Evolutionary conservation across 139 green algal species (phyloP).

Genomic region (Chlamydomonas sp.): DNA sequence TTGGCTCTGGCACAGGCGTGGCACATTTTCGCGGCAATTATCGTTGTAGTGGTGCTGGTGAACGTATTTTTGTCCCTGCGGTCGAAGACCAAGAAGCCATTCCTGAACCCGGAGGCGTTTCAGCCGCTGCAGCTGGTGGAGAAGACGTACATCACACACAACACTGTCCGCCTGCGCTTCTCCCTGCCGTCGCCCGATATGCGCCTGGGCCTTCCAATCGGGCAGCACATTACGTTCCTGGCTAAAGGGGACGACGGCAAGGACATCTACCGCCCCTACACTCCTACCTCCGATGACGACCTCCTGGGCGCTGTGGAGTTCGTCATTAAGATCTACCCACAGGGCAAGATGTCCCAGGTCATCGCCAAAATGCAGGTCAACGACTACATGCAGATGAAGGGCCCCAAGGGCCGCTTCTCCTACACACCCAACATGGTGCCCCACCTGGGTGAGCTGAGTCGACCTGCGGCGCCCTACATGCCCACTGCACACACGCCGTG

Average conservation of each 20-base stretch:
- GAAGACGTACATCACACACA: slow-evolving; percentile 71
- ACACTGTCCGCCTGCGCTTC: slow-evolving; percentile 77
- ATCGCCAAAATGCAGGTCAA: slow-evolving; percentile 83
- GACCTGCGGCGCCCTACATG: too few species aligned
- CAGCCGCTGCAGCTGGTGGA: slow-evolving; percentile 53
- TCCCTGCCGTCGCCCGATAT: slow-evolving; percentile 67
- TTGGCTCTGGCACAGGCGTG: not conserved
- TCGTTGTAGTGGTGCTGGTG: not conserved
- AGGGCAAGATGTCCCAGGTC: slow-evolving; percentile 91
- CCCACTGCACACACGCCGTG: too few species aligned
- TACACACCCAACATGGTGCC: slow-evolving; percentile 81
- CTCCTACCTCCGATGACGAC: slow-evolving; percentile 73
- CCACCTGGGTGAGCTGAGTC: slow-evolving; percentile 64
- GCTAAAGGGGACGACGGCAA: slow-evolving; percentile 62
- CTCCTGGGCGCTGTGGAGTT: slow-evolving; percentile 79
- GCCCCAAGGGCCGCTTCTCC: slow-evolving; percentile 85
- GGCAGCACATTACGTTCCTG: slow-evolving; percentile 87
- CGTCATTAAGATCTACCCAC: slow-evolving; percentile 91
- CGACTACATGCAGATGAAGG: slow-evolving; percentile 86
- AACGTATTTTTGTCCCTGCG: not conserved
- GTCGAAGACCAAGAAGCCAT: slow-evolving; percentile 48
- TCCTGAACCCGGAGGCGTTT: slow-evolving; percentile 58
- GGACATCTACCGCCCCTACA: slow-evolving; percentile 83
- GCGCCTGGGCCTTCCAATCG: slow-evolving; percentile 83
- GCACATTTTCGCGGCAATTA: not conserved